These are phyloP conservation scores for Amaranthus palmeri DNA, from an alignment of 148 eudicot genomes.

Conservation along the genomic window DNA sequence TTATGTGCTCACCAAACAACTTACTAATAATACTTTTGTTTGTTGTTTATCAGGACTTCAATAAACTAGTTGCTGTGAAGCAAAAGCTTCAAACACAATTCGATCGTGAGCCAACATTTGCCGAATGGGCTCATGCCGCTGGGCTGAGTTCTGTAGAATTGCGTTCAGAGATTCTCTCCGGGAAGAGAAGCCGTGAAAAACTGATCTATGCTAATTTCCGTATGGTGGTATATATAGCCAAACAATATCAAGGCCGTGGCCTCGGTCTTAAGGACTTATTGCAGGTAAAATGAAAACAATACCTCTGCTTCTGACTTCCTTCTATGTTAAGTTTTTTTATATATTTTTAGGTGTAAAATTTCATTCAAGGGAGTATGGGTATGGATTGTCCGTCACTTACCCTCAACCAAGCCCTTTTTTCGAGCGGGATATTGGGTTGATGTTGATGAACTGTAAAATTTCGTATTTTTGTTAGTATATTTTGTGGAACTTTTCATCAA, in stretches of 20 bases:
- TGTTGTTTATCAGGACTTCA: slow-evolving; percentile 45
- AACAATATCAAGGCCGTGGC: slow-evolving; percentile 79
- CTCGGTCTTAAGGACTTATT: slow-evolving; percentile 73
- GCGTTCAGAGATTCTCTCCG: slow-evolving; percentile 46
- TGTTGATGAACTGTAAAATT: no score
- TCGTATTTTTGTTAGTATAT: no score
- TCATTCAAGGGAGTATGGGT: not conserved
- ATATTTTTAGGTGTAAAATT: not conserved
- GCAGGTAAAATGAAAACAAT: slow-evolving; percentile 48
- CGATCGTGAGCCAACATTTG: slow-evolving; percentile 76
- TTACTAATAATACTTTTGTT: slow-evolving; percentile 2
- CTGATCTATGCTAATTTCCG: slow-evolving; percentile 77
- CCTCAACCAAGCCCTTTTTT: no score
- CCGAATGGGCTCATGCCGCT: slow-evolving; percentile 86
- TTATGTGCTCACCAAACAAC: not conserved
- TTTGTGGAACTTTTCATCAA: not conserved
- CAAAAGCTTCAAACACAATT: slow-evolving; percentile 57
- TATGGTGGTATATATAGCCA: slow-evolving; percentile 93
- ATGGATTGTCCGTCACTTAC: no score
- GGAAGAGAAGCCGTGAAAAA: slow-evolving; percentile 62
- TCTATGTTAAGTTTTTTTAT: not conserved
- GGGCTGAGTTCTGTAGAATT: slow-evolving; percentile 55
- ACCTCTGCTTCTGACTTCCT: slow-evolving; percentile 5
- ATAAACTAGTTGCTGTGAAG: slow-evolving; percentile 59
- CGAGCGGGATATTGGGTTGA: no score